A percentile compares a stretch with the other conserved stretches of the same genome.
phyloP scores from a whole-genome alignment of 192 early-diverging fungal genomes.

The Entomortierella beljakovae region DNA sequence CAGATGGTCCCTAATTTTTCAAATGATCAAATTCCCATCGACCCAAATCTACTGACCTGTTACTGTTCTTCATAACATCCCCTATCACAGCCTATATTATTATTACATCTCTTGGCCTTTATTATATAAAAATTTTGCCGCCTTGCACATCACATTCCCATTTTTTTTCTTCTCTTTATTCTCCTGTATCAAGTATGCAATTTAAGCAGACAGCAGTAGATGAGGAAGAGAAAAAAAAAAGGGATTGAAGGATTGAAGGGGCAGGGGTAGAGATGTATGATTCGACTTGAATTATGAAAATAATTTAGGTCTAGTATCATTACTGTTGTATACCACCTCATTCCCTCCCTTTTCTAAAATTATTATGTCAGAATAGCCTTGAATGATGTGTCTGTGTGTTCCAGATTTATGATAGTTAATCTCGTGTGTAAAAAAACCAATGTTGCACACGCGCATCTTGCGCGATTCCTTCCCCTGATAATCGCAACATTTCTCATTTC shows the following conservation, averaged over 20 bases:
- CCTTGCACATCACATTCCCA: background rate
- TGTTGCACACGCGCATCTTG: background rate
- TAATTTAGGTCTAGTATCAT: background rate
- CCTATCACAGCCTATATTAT: background rate
- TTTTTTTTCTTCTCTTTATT: background rate
- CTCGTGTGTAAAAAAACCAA: background rate
- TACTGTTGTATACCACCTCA: background rate
- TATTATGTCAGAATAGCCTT: constrained; percentile 14
- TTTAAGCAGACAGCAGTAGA: background rate
- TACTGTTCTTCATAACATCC: background rate
- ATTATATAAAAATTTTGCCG: too few species aligned
- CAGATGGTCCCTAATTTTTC: background rate
- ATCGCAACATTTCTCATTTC: background rate
- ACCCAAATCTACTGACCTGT: background rate
- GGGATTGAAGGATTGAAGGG: background rate
- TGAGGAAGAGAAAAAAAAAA: too few species aligned
- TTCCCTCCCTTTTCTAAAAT: background rate
- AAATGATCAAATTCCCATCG: constrained; percentile 27
- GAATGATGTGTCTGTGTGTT: constrained; percentile 16
- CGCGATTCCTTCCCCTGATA: background rate
- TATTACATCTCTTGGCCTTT: background rate
- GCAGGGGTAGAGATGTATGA: background rate
- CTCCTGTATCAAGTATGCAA: background rate
- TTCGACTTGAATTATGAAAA: too few species aligned
- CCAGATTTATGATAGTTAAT: background rate